A percentile compares a stretch with the other conserved stretches of the same genome.
Conservation (phyloP, 495 filamentous ascomycete species). For the Physcia stellaris region DNA sequence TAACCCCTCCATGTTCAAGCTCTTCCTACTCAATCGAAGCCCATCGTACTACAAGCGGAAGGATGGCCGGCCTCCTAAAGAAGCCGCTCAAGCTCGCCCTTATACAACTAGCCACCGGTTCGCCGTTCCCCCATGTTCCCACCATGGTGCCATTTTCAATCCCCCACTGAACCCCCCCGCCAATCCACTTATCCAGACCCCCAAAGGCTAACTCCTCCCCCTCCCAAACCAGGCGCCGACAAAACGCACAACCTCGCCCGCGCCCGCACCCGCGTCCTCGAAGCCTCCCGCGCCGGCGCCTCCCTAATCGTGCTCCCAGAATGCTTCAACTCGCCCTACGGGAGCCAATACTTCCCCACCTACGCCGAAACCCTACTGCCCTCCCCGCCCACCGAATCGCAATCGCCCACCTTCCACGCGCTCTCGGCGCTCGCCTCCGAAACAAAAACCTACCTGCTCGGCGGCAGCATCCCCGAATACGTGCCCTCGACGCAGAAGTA, state of each 20-base stretch:
- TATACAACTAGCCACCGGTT: slow-evolving; percentile 65
- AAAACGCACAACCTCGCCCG: slow-evolving; percentile 73
- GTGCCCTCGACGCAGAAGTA: slow-evolving; percentile 51
- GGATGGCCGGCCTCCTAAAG: slow-evolving; percentile 46
- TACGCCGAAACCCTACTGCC: slow-evolving; percentile 84
- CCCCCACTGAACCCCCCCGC: not conserved
- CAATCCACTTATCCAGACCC: slow-evolving; percentile 1
- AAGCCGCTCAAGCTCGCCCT: slow-evolving; percentile 69
- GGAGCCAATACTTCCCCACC: slow-evolving; percentile 74
- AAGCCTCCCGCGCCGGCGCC: slow-evolving; percentile 63
- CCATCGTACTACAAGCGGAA: no score
- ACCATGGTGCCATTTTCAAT: not conserved
- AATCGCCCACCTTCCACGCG: slow-evolving; percentile 73
- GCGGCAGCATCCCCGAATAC: slow-evolving; percentile 85
- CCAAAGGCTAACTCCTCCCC: not conserved
- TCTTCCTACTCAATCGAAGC: no score
- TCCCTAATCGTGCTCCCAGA: slow-evolving; percentile 51
- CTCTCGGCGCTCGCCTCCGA: slow-evolving; percentile 67
- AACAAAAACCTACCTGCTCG: slow-evolving; percentile 64
- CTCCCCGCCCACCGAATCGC: slow-evolving; percentile 53
- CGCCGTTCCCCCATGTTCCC: not conserved
- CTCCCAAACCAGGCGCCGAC: slow-evolving; percentile 45
- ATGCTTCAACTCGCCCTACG: slow-evolving; percentile 98
- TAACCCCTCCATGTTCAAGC: not conserved
- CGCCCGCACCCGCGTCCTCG: slow-evolving; percentile 69